Conservation (phyloP, 345 rosid species). For the Camelina sativa region DNA sequence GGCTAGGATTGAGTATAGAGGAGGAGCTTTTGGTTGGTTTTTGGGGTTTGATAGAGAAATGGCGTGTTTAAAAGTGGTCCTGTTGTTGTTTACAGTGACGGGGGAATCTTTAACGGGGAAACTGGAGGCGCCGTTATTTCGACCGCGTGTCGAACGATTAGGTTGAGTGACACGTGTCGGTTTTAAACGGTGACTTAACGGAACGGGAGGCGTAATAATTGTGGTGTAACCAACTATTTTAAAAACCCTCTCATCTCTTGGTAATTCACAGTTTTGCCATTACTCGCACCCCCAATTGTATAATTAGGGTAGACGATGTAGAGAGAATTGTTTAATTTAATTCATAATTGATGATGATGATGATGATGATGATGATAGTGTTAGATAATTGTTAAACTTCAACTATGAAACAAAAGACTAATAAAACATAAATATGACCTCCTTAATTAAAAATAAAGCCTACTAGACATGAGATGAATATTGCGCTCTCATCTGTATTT, state of each 20-base stretch:
- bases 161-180: neutral
- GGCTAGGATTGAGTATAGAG: slow-evolving; percentile 48
- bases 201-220: slow-evolving; percentile 42
- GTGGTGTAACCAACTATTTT: slow-evolving; percentile 34
- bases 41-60: slow-evolving; percentile 16
- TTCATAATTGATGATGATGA: no score
- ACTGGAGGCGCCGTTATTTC: slow-evolving; percentile 85
- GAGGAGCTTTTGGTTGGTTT: slow-evolving; percentile 2
- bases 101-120: slow-evolving; percentile 67
- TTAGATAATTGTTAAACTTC: no score
- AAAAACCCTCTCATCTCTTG: slow-evolving; percentile 20
- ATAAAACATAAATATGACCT: no score
- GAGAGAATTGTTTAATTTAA: no score
- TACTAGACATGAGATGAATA: no score
- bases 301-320: no score
- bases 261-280: slow-evolving; percentile 33
- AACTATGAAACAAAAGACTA: no score
- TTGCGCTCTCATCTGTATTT: no score
- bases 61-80: slow-evolving; percentile 50
- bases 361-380: no score
- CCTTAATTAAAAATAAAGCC: no score
- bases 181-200: slow-evolving; percentile 39
- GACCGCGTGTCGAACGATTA: neutral
- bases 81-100: slow-evolving; percentile 48
- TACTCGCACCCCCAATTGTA: neutral